Conservation (phyloP, 2,329 filamentous ascomycete species). For the Penicillium brevicompactum region DNA sequence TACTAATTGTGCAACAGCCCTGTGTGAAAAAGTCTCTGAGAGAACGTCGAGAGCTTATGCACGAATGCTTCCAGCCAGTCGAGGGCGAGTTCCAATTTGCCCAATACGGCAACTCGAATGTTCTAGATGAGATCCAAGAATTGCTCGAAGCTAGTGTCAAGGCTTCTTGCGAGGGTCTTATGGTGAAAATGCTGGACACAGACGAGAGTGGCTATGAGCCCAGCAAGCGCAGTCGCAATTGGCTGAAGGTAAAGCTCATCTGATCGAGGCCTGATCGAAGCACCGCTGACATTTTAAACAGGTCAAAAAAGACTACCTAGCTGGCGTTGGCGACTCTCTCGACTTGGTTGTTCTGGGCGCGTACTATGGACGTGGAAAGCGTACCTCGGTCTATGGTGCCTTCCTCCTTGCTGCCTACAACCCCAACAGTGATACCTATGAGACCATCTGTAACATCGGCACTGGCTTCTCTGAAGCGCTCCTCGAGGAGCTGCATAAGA, state of each 20-base stretch:
- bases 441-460: constrained; percentile 97
- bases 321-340: constrained; percentile 90
- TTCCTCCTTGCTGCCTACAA: constrained; percentile 97
- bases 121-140: constrained; percentile 88
- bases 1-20: constrained; percentile 45
- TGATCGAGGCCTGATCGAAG: neutral
- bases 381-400: constrained; percentile 91
- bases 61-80: constrained; percentile 70
- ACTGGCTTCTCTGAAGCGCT: constrained; percentile 95
- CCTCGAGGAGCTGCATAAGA: constrained; percentile 80
- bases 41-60: constrained; percentile 76
- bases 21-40: constrained; percentile 85
- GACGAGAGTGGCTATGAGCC: constrained; percentile 92
- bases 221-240: constrained; percentile 93
- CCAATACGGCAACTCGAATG: constrained; percentile 80
- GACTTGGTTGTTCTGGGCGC: constrained; percentile 95
- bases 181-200: constrained; percentile 99
- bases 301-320: constrained; percentile 98
- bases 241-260: constrained; percentile 74
- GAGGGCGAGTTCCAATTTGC: constrained; percentile 94
- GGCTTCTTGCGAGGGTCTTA: constrained; percentile 92
- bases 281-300: constrained; percentile 34
- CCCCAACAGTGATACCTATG: constrained; percentile 74
- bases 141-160: constrained; percentile 95
- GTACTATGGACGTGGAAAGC: constrained; percentile 92